Conservation (phyloP, 2,329 filamentous ascomycete genomes). For the Geosmithia putterillii region DNA sequence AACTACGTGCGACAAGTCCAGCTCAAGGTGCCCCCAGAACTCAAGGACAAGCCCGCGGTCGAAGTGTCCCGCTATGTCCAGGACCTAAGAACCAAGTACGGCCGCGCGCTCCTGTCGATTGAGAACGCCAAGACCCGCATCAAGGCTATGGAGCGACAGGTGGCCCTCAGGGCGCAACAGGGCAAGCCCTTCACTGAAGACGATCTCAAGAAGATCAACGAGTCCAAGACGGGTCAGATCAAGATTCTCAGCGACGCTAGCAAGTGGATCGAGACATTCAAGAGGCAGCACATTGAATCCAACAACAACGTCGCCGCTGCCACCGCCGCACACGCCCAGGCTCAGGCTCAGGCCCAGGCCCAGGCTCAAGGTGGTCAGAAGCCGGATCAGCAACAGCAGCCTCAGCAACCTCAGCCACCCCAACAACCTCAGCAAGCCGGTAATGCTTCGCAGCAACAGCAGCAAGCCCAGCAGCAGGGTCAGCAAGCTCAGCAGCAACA, state of each 20-base stretch:
- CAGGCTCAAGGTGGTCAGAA: neutral
- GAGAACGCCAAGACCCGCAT: conserved; percentile 3
- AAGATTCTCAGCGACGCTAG: conserved; percentile 1
- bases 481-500: neutral
- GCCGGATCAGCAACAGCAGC: neutral
- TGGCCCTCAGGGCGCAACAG: neutral
- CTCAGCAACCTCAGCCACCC: neutral
- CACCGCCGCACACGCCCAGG: neutral
- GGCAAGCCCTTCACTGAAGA: conserved; percentile 4
- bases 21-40: neutral
- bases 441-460: conserved; percentile 1
- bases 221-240: conserved; percentile 3
- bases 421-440: neutral
- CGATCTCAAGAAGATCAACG: conserved; percentile 3
- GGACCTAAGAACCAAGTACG: conserved; percentile 3
- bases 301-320: neutral
- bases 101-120: conserved; percentile 2
- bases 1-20: conserved; percentile 1
- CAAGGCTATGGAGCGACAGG: conserved; percentile 3
- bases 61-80: conserved; percentile 3
- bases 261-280: conserved; percentile 4
- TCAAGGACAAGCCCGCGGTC: conserved; percentile 2
- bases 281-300: neutral
- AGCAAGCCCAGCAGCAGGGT: neutral
- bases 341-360: neutral